Base-by-base conservation (phyloP, 495 filamentous ascomycete species). In the Tuber aestivum region DNA sequence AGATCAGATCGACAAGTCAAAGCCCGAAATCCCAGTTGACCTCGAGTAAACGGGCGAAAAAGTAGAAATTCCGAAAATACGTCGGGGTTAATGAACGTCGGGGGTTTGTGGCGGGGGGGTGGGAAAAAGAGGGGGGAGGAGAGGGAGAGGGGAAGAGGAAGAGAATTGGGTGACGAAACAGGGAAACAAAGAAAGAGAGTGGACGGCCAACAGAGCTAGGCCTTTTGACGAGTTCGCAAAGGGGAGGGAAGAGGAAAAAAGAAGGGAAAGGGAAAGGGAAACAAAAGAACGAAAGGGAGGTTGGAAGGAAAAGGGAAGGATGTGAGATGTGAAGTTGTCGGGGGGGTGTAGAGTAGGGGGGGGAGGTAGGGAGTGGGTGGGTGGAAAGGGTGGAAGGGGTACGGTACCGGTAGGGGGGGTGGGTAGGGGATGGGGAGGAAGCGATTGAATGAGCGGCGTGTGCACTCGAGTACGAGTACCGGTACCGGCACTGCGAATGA, bases 141-240 rank as follows among this genome's bases (percentile, higher is more conserved):
- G 74, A 69, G 35, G 41, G 44, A 14, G 71, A 7, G 32, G n/a
- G 37, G 44, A 10, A 70, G 69, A 71, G 74, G 74, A 74, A 76
- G 70, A 73, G 81, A 81, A 71, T 65, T 74, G 48, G 79, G 61
- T 79, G 79, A 78, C 73, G 79, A 78, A 77, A 68, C 48, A 81
- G 71, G 82, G 70, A 82, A 79, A 80, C 72, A 78, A 80, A 70
- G 68, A 81, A 81, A 82, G 78, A 79, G 81, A 82, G 80, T 76
- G 81, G 81, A 82, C 80, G 77, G 81, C 77, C 80, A 78, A 76
- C 77, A 75, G 74, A 77, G 80, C 73, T 79, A 73, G 75, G 72
- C 81, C 77, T 82, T 42, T 68, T 50, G 75, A 77, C 72, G 56
- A 72, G 71, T 72, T 69, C 68, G 72, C 73, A 81, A 81, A 82